A percentile compares a stretch with the other conserved stretches of the same genome.
Conservation (phyloP, 2,329 filamentous ascomycete genomes). For the Arthrobotrys entomopaga region DNA sequence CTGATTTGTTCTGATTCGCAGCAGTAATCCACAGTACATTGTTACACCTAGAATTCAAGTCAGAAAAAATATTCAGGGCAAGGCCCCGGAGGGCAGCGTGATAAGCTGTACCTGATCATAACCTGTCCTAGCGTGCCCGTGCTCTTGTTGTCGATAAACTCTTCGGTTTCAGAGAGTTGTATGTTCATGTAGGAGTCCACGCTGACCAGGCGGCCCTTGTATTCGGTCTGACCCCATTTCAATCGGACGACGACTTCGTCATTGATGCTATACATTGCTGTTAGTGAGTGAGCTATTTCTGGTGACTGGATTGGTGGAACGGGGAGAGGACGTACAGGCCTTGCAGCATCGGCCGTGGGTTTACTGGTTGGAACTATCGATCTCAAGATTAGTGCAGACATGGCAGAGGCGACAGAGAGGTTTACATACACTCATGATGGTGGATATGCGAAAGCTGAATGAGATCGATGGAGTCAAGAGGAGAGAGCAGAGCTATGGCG, state of each 20-base stretch:
- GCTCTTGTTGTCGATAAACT: slow-evolving; percentile 88
- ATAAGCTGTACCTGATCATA: slow-evolving; percentile 76
- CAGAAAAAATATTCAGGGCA: not conserved
- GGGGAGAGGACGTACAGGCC: slow-evolving; percentile 73
- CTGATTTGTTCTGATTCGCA: slow-evolving; percentile 61
- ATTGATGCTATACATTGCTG: slow-evolving; percentile 72
- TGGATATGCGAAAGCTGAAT: slow-evolving; percentile 17
- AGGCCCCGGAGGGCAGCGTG: not conserved
- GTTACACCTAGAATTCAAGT: slow-evolving; percentile 74
- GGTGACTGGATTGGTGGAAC: not conserved
- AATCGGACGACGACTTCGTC: slow-evolving; percentile 89
- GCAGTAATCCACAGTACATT: slow-evolving; percentile 88
- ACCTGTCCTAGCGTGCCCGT: slow-evolving; percentile 89
- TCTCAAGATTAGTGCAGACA: slow-evolving; percentile 14
- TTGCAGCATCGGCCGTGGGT: slow-evolving; percentile 96
- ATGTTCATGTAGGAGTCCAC: slow-evolving; percentile 99
- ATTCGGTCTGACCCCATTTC: slow-evolving; percentile 98
- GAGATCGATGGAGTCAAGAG: slow-evolving; percentile 6
- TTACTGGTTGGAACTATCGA: slow-evolving; percentile 85
- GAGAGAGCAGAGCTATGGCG: slow-evolving; percentile 3
- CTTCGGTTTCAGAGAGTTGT: slow-evolving; percentile 87
- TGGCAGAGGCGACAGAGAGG: not conserved
- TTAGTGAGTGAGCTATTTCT: slow-evolving; percentile 17
- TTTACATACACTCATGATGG: slow-evolving; percentile 50
- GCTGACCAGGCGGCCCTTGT: slow-evolving; percentile 90